Evolutionary conservation across 2,329 filamentous ascomycete species (phyloP).

Genomic region (Cladosporium sp.): DNA sequence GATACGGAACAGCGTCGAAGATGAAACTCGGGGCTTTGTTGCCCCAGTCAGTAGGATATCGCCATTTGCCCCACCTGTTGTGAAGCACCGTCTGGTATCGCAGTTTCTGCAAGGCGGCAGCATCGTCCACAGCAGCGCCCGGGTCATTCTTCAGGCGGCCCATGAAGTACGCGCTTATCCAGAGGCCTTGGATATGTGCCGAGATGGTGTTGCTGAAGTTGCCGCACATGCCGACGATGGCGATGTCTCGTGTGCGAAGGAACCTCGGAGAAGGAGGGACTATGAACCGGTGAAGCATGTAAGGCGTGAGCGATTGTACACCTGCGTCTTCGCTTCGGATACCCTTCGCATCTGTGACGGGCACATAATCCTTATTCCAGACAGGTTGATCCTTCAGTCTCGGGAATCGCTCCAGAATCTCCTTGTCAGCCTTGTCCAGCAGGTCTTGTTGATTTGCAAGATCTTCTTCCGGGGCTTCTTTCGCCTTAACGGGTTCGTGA

Average conservation of each 20-base stretch:
- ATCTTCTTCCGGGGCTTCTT: conserved; percentile 17
- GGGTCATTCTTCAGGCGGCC: conserved; percentile 38
- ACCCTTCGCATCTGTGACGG: conserved; percentile 12
- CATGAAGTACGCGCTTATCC: conserved; percentile 59
- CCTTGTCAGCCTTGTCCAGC: conserved; percentile 41
- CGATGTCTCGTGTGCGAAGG: conserved; percentile 33
- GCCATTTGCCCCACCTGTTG: conserved; percentile 64
- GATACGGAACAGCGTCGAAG: conserved; percentile 70
- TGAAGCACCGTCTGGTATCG: conserved; percentile 45
- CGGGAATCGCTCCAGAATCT: conserved; percentile 52
- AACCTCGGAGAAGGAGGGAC: conserved; percentile 31
- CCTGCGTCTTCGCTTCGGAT: conserved; percentile 2
- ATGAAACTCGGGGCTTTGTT: conserved; percentile 62
- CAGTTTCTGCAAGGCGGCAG: conserved; percentile 39
- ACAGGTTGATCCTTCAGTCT: conserved; percentile 48
- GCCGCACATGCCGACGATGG: conserved; percentile 37
- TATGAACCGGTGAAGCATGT: conserved; percentile 41
- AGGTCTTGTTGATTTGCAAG: conserved; percentile 21
- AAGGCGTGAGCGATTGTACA: conserved; percentile 17
- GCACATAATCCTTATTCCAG: conserved; percentile 13
- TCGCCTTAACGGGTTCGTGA: conserved; percentile 25
- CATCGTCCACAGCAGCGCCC: conserved; percentile 23
- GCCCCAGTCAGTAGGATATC: conserved; percentile 64
- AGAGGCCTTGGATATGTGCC: conserved; percentile 38
- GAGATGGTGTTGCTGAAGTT: conserved; percentile 35